phyloP scores from a whole-genome alignment of 257 asterid species.

The Solanum chmielewskii region DNA sequence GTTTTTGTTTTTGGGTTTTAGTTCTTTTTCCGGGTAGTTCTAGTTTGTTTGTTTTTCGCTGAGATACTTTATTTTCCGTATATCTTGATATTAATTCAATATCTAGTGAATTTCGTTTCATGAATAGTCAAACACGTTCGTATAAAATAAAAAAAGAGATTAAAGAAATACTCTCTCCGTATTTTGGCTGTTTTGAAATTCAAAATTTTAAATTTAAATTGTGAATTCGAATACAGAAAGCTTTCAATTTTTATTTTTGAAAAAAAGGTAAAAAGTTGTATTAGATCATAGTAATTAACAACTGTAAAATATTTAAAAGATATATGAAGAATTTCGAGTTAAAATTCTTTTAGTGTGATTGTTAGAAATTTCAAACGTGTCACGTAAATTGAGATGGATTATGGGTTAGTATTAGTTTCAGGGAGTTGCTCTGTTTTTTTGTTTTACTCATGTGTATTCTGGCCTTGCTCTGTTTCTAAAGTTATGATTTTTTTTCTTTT shows the following conservation, averaged over 20 bases:
- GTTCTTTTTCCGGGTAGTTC: not conserved
- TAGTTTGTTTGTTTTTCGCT: not conserved
- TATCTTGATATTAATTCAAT: not conserved
- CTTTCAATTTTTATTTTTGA: too few relatives aligned
- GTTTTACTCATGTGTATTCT: not conserved
- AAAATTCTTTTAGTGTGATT: not conserved
- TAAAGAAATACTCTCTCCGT: not conserved
- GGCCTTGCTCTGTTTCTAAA: not conserved
- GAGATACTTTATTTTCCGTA: not conserved
- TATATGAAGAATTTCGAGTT: not conserved
- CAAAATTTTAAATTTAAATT: not conserved
- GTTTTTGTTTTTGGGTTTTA: not conserved
- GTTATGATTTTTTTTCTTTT: not conserved
- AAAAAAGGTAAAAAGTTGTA: not conserved
- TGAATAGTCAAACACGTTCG: accelerated
- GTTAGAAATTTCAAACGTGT: not conserved
- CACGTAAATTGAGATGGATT: not conserved
- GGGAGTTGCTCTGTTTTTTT: not conserved
- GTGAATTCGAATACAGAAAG: not conserved
- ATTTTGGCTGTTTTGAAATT: not conserved
- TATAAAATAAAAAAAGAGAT: not conserved
- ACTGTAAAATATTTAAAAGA: not conserved
- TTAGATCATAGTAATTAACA: not conserved
- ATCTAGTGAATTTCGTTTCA: not conserved
- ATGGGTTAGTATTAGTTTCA: not conserved